Base-by-base conservation (phyloP, 2,329 filamentous ascomycete genomes). In the Cladosporium phlei region DNA sequence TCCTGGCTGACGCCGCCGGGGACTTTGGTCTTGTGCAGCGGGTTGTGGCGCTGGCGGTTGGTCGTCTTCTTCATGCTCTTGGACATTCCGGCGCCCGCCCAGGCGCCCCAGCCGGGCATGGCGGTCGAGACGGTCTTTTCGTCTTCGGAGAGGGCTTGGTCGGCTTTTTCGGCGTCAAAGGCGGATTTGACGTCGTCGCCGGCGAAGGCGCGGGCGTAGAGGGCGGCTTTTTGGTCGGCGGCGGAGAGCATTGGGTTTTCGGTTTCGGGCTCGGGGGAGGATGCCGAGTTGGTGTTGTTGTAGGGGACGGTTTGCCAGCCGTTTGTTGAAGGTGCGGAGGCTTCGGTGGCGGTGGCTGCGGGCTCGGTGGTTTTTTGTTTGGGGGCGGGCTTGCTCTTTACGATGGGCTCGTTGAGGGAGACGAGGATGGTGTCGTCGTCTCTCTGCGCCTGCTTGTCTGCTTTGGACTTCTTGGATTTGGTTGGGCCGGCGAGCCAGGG, bases 101-200 rank as follows among this genome's bases (percentile, higher is more conserved):
- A 96, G 59, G 77, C 83, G 54, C 93, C 93, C 93, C 93, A 98
- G 35, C 93, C 93, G 0, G 89, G 89, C 5, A 98, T 76, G n/a
- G 86, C 86, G 55, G 85, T 85, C 63, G 91, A 88, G 22, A 89
- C 70, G 47, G 88, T 72, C 67, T 93, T 85, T 61, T 94, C 86
- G 55, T 86, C 88, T 65, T 96, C 89, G 14, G 87, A 86, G 22
- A 79, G 76, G 14, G 81, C 79, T 1, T 79, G 73, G 39, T 80
- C 79, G 12, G 75, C 76, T 69, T 97, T 97, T 62, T 97, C 90
- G 28, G 76, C 76, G 48, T 80, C 79, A 62, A 97, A 98, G 29
- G 89, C 83, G 35, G 79, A 79, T 7, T 85, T 81, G 1, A 94
- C 87, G 63, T 95, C 86, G 58, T 90, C 81, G 32, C 88, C 89